Conservation (phyloP, 345 rosid species). For the Crucihimalaya himalaica region DNA sequence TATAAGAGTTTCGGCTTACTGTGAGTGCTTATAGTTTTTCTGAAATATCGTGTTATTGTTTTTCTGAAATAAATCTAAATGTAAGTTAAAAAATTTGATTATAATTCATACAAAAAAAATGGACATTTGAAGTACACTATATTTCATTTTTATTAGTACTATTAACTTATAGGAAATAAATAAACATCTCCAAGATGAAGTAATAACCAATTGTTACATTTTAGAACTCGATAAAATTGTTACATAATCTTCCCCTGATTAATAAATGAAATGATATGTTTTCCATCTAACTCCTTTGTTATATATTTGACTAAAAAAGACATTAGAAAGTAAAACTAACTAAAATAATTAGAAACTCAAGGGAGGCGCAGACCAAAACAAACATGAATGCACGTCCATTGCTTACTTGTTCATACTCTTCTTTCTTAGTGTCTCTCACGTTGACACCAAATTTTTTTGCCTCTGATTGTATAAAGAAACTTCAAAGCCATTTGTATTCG, state of each 20-base stretch:
- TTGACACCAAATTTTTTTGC: background rate
- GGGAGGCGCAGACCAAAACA: constrained; percentile 31
- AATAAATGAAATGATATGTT: background rate
- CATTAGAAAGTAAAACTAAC: background rate
- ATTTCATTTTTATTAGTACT: background rate
- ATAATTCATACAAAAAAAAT: background rate
- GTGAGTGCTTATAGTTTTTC: background rate
- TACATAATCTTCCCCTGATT: background rate
- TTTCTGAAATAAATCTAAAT: background rate
- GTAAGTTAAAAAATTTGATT: background rate
- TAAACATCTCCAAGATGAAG: no score
- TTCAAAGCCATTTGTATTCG: background rate
- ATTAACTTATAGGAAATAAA: no score
- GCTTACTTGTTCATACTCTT: constrained; percentile 27
- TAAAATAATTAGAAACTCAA: background rate
- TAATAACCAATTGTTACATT: no score
- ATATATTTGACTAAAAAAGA: background rate
- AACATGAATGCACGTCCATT: constrained; percentile 36
- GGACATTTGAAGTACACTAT: background rate
- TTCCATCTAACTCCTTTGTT: background rate
- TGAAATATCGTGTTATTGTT: background rate
- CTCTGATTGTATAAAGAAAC: background rate
- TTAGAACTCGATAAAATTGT: background rate
- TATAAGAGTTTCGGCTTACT: background rate
- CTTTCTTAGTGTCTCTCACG: constrained; percentile 40